These are phyloP conservation scores for Xylaria polymorpha DNA, from an alignment of 2,329 filamentous ascomycete species.

Conservation along the genomic window DNA sequence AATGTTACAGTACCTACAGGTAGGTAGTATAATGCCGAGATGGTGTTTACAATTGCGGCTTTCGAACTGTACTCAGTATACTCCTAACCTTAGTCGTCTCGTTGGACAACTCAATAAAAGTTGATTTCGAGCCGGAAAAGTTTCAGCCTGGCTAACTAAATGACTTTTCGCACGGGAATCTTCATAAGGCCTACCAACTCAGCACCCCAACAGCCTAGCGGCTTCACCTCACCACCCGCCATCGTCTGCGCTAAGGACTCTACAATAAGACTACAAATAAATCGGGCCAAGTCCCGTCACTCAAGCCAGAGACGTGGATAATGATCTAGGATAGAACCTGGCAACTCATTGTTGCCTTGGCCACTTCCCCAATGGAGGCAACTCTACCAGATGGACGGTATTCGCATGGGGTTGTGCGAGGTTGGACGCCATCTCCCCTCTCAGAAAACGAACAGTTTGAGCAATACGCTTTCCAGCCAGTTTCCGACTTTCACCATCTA, in stretches of 20 bases:
- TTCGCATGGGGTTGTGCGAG: not conserved
- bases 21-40: too few species aligned
- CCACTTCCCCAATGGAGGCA: conserved; percentile 7
- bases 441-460: conserved; percentile 15
- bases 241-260: not conserved
- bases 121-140: too few species aligned
- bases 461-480: conserved; percentile 1
- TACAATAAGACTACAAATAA: not conserved
- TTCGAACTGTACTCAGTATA: too few species aligned
- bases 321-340: not conserved
- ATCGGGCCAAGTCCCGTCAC: not conserved
- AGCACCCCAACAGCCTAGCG: not conserved
- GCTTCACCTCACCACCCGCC: not conserved
- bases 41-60: too few species aligned
- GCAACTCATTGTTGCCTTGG: conserved; percentile 3
- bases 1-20: too few species aligned
- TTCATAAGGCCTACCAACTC: not conserved
- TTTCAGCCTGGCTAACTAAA: too few species aligned
- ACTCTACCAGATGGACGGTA: not conserved
- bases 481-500: not conserved
- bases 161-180: not conserved
- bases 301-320: not conserved
- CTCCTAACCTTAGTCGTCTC: too few species aligned
- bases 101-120: too few species aligned
- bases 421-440: conserved; percentile 17